Evolutionary conservation across 331 rosid genomes (phyloP).

Genomic region (Prunus yedoensis): DNA sequence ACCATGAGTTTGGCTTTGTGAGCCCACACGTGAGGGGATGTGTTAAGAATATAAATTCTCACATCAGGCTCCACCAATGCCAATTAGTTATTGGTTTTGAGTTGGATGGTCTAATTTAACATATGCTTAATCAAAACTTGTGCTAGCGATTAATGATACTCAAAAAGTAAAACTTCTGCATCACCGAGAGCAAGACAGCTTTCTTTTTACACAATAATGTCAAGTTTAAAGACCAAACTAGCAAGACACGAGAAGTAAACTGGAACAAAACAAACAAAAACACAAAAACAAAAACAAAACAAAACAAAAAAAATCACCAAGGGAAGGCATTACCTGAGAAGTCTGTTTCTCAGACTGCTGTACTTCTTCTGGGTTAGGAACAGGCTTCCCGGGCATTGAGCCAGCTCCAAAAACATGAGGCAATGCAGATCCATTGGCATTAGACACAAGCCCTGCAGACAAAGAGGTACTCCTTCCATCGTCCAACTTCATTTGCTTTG

Average conservation of each 20-base stretch:
- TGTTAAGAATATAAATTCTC: too few species aligned
- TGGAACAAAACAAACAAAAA: neutral
- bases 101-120: neutral
- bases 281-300: too few species aligned
- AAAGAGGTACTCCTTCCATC: constrained; percentile 52
- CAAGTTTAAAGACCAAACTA: constrained; percentile 3
- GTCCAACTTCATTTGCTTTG: constrained; percentile 65
- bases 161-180: neutral
- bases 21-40: too few species aligned
- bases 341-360: constrained; percentile 51
- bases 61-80: too few species aligned
- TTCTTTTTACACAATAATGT: neutral
- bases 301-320: neutral
- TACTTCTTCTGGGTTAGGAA: constrained; percentile 49
- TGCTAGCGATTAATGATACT: neutral
- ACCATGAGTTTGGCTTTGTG: too few species aligned
- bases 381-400: constrained; percentile 38
- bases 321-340: constrained; percentile 54
- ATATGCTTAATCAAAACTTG: neutral
- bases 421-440: constrained; percentile 44
- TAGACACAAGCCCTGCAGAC: constrained; percentile 35
- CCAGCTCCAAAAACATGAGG: constrained; percentile 45
- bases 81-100: neutral
- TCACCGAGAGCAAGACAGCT: neutral
- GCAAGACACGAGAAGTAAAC: constrained; percentile 1